Conservation (phyloP, 352 stramenopile species). For the Phytophthora chlamydospora region DNA sequence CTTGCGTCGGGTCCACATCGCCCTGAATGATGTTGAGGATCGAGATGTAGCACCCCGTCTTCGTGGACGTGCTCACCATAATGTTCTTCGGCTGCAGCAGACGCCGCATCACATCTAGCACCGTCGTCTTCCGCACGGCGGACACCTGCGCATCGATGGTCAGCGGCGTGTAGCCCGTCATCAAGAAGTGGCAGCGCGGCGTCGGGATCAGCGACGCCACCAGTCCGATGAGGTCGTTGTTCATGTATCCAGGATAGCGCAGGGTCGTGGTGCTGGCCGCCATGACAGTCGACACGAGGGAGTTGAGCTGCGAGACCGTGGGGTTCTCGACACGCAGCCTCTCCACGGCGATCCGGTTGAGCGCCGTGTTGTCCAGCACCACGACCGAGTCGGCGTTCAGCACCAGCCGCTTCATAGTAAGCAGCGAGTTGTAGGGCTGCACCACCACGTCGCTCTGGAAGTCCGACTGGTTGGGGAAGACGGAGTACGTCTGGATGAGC, state of each 20-base stretch:
- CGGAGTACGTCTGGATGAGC: slow-evolving; percentile 99
- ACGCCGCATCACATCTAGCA: slow-evolving; percentile 99
- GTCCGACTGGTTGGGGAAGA: slow-evolving; percentile 97
- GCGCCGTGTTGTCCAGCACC: slow-evolving; percentile 99
- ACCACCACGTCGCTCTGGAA: slow-evolving; percentile 98
- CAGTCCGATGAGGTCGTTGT: slow-evolving; percentile 99
- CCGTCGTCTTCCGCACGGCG: slow-evolving; percentile 97
- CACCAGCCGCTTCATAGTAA: slow-evolving; percentile 98
- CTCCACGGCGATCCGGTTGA: slow-evolving; percentile 97
- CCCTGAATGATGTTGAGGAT: slow-evolving; percentile 99
- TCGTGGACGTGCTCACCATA: slow-evolving; percentile 98
- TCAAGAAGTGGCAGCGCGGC: slow-evolving; percentile 99
- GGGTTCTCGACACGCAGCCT: slow-evolving; percentile 96
- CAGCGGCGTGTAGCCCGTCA: slow-evolving; percentile 99
- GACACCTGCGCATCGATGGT: slow-evolving; percentile 92
- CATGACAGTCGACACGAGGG: slow-evolving; percentile 99
- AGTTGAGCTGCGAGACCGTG: slow-evolving; percentile 97
- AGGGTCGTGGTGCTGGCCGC: slow-evolving; percentile 98
- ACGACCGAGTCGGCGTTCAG: slow-evolving; percentile 99
- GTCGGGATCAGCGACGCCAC: slow-evolving; percentile 98
- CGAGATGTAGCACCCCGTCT: slow-evolving; percentile 98
- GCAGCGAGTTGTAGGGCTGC: slow-evolving; percentile 99
- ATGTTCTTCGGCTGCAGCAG: slow-evolving; percentile 98
- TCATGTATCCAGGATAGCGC: slow-evolving; percentile 98
- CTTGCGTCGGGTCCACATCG: slow-evolving; percentile 97